Conservation (phyloP, 208 protist species). For the Trypanosoma caninum region DNA sequence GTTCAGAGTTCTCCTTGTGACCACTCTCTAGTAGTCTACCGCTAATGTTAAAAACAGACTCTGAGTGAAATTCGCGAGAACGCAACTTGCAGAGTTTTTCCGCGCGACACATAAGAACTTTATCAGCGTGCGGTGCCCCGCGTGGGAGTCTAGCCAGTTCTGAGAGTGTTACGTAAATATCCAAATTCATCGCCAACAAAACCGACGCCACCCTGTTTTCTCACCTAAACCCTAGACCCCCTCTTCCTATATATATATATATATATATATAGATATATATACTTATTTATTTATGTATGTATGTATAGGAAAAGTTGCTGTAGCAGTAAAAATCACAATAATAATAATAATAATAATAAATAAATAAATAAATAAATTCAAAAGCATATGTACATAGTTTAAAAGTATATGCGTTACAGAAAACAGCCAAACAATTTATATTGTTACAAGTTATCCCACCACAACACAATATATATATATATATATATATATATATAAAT, state of each 20-base stretch:
- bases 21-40: conserved; percentile 26
- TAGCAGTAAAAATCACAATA: not conserved
- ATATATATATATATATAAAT: conserved; percentile 9
- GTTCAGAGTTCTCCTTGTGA: conserved; percentile 4
- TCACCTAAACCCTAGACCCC: too few relatives aligned
- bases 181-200: conserved; percentile 25
- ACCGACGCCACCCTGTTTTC: too few relatives aligned
- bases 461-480: not conserved
- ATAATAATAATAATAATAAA: conserved; percentile 8
- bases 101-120: conserved; percentile 48
- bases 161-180: conserved; percentile 43
- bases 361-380: not conserved
- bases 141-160: conserved; percentile 30
- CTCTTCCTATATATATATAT: not conserved
- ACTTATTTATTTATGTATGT: too few relatives aligned
- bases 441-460: too few relatives aligned
- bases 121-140: conserved; percentile 20
- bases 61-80: conserved; percentile 47
- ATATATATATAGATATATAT: conserved; percentile 2
- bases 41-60: conserved; percentile 50
- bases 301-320: not conserved
- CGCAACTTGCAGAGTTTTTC: conserved; percentile 36
- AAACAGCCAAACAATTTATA: too few relatives aligned
- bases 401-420: too few relatives aligned
- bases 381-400: not conserved